Conservation (phyloP, 1,284 basidiomycete species). For the Trichosporon sp. region DNA sequence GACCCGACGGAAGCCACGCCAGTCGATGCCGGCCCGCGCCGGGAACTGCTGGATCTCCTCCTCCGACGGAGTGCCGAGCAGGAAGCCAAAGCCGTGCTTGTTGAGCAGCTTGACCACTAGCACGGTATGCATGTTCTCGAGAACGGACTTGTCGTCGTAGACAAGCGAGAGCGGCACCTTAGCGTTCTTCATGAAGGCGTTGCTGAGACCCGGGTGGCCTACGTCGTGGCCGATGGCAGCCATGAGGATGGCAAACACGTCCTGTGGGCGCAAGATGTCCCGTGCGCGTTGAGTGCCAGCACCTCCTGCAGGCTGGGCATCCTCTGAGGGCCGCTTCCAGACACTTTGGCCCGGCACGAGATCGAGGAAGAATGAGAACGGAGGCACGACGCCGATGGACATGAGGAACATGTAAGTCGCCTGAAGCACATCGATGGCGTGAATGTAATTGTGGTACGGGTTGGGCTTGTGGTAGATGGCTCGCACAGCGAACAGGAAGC, state of each 20-base stretch:
- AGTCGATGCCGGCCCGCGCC: conserved; percentile 34
- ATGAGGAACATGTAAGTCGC: conserved; percentile 79
- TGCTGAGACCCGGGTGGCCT: conserved; percentile 87
- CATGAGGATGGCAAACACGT: conserved; percentile 76
- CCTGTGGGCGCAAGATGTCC: conserved; percentile 59
- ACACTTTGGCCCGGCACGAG: conserved; percentile 22
- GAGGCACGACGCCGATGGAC: conserved; percentile 71
- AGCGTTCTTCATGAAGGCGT: conserved; percentile 92
- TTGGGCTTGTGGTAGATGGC: conserved; percentile 82
- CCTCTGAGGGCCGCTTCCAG: conserved; percentile 33
- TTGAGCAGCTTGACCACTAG: conserved; percentile 76
- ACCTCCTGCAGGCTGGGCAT: conserved; percentile 23
- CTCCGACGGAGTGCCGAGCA: conserved; percentile 35
- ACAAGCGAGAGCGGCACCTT: conserved; percentile 77
- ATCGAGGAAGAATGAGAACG: conserved; percentile 52
- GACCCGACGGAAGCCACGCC: conserved; percentile 63
- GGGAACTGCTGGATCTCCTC: conserved; percentile 10
- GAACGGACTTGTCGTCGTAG: conserved; percentile 79
- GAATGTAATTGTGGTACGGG: conserved; percentile 92
- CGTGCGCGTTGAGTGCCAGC: conserved; percentile 37
- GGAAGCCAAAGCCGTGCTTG: conserved; percentile 63
- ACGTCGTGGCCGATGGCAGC: conserved; percentile 94
- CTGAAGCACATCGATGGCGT: conserved; percentile 90
- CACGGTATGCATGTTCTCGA: conserved; percentile 89
- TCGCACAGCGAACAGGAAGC: conserved; percentile 73